A percentile compares a stretch with the other conserved stretches of the same genome.
These are phyloP conservation scores for Sporothrix curviconia DNA, from an alignment of 2,329 filamentous ascomycete genomes.

Conservation along the genomic window DNA sequence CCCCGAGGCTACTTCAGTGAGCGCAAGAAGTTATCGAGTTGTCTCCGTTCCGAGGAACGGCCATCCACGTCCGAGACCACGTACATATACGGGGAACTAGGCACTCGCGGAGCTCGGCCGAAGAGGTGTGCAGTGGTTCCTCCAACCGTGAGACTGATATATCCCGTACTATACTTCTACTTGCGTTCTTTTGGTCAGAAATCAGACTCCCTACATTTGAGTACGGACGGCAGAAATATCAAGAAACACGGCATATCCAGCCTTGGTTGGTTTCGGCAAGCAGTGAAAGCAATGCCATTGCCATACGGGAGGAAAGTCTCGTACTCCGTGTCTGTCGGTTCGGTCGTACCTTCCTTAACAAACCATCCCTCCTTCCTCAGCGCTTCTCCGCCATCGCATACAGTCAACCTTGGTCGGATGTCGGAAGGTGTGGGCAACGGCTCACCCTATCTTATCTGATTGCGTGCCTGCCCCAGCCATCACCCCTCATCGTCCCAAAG, in stretches of 20 bases:
- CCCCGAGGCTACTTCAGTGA: neutral
- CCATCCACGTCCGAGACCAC: neutral
- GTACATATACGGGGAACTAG: neutral
- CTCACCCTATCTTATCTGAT: slow-evolving; percentile 8
- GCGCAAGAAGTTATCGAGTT: neutral
- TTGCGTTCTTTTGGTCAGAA: neutral
- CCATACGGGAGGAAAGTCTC: neutral
- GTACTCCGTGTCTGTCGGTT: neutral
- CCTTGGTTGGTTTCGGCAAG: neutral
- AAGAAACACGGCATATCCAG: neutral
- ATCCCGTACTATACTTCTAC: too few relatives aligned
- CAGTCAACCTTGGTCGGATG: neutral
- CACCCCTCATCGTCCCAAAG: too few relatives aligned
- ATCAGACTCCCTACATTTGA: neutral
- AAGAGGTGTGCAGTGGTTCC: too few relatives aligned
- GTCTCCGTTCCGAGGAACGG: neutral
- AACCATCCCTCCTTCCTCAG: neutral
- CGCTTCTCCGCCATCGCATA: neutral
- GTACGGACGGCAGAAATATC: neutral
- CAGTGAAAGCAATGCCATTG: neutral
- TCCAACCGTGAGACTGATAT: too few relatives aligned
- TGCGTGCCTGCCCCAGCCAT: neutral
- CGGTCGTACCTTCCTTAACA: too few relatives aligned
- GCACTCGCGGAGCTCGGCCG: neutral
- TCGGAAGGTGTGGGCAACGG: neutral